Conservation (phyloP, 140 eudicot species). For the Bidens hawaiensis region DNA sequence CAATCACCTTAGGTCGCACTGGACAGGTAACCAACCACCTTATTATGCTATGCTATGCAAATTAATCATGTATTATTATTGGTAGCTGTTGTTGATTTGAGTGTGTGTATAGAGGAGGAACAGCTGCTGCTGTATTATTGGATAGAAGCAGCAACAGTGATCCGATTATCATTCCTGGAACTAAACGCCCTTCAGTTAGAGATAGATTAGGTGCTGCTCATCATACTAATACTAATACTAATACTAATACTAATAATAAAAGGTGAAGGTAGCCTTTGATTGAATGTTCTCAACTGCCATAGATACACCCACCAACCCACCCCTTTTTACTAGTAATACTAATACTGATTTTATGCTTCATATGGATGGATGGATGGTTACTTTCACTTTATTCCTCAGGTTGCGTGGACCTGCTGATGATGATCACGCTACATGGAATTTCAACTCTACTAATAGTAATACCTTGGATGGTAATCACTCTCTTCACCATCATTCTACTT, state of each 20-base stretch:
- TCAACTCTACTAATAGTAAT: slow-evolving; percentile 27
- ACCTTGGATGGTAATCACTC: slow-evolving; percentile 42
- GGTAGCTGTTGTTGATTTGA: slow-evolving; percentile 13
- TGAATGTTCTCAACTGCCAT: too few species aligned
- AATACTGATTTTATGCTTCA: slow-evolving; percentile 3
- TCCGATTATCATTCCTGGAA: slow-evolving; percentile 21
- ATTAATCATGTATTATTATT: neutral
- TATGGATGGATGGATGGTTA: too few species aligned
- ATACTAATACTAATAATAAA: too few species aligned
- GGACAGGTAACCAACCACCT: slow-evolving; percentile 53
- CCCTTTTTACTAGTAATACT: too few species aligned
- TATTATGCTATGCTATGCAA: neutral
- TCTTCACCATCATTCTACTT: slow-evolving; percentile 2
- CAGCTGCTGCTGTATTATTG: too few species aligned
- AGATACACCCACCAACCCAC: too few species aligned
- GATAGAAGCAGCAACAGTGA: too few species aligned
- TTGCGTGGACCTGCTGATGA: too few species aligned
- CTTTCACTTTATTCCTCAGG: slow-evolving; percentile 36
- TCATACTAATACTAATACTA: too few species aligned
- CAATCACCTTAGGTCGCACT: slow-evolving; percentile 78
- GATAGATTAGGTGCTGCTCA: slow-evolving; percentile 55
- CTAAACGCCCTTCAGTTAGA: slow-evolving; percentile 52
- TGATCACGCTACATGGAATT: slow-evolving; percentile 33
- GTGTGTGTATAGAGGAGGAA: too few species aligned
- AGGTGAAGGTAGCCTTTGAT: neutral